Evolutionary conservation across 2,329 filamentous ascomycete species (phyloP).

Genomic region (Curvularia sp.): DNA sequence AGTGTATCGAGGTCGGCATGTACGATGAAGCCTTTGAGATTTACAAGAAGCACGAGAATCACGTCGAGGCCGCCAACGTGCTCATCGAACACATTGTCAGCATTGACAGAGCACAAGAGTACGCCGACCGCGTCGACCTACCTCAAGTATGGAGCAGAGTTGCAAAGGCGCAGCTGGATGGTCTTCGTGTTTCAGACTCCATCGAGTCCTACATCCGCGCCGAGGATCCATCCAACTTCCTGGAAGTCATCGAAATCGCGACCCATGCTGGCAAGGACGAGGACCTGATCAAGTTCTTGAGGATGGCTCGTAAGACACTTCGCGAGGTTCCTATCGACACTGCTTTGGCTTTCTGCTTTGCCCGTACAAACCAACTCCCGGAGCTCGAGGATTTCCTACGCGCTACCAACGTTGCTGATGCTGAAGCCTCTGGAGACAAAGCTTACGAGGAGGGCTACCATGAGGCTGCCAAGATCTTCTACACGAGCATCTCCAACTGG

Average conservation of each 20-base stretch:
- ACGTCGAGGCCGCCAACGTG: constrained; percentile 84
- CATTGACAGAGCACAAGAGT: constrained; percentile 95
- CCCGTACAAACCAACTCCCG: constrained; percentile 85
- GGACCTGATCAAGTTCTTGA: constrained; percentile 93
- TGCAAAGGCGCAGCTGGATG: constrained; percentile 96
- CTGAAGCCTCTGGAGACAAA: constrained; percentile 97
- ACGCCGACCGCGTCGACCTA: constrained; percentile 90
- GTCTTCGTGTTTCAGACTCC: constrained; percentile 87
- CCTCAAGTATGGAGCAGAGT: constrained; percentile 99
- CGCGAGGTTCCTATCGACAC: constrained; percentile 95
- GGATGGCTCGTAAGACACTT: constrained; percentile 96
- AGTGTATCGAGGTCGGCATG: constrained; percentile 93
- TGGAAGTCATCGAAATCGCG: constrained; percentile 94
- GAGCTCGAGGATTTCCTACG: constrained; percentile 97
- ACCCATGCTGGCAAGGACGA: constrained; percentile 97
- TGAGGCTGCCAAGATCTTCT: constrained; percentile 99
- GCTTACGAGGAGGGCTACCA: constrained; percentile 93
- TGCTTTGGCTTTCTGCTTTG: constrained; percentile 90
- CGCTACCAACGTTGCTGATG: constrained; percentile 90
- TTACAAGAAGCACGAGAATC: constrained; percentile 96
- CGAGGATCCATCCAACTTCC: constrained; percentile 88
- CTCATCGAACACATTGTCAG: constrained; percentile 96
- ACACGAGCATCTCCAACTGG: constrained; percentile 98
- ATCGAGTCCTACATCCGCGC: constrained; percentile 98
- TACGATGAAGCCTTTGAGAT: constrained; percentile 98